These are phyloP conservation scores for Rubia peregrina DNA, from an alignment of 305 asterid genomes.

Conservation along the genomic window DNA sequence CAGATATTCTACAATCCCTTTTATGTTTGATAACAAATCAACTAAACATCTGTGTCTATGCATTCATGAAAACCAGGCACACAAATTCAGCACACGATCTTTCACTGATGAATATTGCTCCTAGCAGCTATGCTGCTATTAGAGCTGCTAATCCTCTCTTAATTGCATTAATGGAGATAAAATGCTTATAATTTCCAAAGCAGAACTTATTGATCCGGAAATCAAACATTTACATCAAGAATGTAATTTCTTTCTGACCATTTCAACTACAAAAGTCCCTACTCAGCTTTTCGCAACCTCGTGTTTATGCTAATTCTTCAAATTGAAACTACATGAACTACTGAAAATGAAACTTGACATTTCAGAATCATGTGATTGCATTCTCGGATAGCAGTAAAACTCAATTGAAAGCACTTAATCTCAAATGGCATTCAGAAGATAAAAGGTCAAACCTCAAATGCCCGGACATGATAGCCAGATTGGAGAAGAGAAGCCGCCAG, in stretches of 20 bases:
- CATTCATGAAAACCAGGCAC: not conserved
- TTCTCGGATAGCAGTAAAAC: not conserved
- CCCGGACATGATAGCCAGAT: constrained; percentile 58
- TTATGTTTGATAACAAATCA: not conserved
- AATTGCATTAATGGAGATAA: not conserved
- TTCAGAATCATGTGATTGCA: not conserved
- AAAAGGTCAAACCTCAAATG: constrained; percentile 52
- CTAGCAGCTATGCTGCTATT: not conserved
- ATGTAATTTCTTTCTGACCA: not conserved
- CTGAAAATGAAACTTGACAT: not conserved
- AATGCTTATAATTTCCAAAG: not conserved
- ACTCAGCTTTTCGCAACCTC: not conserved
- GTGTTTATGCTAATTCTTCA: not conserved
- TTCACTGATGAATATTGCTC: not conserved
- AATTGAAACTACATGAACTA: not conserved
- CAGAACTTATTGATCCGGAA: not conserved
- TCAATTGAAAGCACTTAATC: not conserved
- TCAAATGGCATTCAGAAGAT: not conserved
- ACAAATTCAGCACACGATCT: not conserved
- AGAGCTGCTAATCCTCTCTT: not conserved
- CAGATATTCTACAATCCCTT: not conserved
- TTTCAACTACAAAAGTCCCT: not conserved
- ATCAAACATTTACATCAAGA: not conserved
- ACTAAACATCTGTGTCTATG: not conserved
- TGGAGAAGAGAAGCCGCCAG: constrained; percentile 60